Percentiles rank a stretch among this genome's conserved stretches.
Conservation (phyloP, 2,329 filamentous ascomycete genomes). For the Curvularia eragrostidis region DNA sequence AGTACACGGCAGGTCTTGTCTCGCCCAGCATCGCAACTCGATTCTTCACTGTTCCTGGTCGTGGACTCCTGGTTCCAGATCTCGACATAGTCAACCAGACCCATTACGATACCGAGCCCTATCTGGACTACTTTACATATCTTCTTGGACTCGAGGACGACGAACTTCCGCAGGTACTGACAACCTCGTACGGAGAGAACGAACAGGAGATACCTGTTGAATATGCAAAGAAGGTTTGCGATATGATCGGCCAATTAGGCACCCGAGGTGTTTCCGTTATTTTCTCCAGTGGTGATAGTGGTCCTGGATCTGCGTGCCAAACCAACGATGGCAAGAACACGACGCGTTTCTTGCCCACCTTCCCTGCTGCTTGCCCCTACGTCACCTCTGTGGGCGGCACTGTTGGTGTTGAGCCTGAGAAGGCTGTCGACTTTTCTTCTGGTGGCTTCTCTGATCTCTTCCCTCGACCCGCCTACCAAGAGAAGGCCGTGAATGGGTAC, state of each 20-base stretch:
- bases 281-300: conserved; percentile 51
- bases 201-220: conserved; percentile 49
- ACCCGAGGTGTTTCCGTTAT: conserved; percentile 51
- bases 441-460: conserved; percentile 57
- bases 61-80: conserved; percentile 56
- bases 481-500: conserved; percentile 49
- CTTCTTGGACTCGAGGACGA: conserved; percentile 41
- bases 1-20: conserved; percentile 57
- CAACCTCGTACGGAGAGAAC: conserved; percentile 51
- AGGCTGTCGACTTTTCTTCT: conserved; percentile 50
- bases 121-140: conserved; percentile 51
- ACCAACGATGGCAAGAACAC: conserved; percentile 56
- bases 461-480: conserved; percentile 53
- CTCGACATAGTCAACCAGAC: conserved; percentile 53
- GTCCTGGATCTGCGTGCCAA: conserved; percentile 52
- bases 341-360: conserved; percentile 54
- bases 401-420: conserved; percentile 49
- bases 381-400: conserved; percentile 57
- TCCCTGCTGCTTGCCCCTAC: conserved; percentile 57
- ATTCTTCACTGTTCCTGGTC: conserved; percentile 58
- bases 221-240: conserved; percentile 50
- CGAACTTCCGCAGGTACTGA: conserved; percentile 48
- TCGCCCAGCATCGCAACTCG: conserved; percentile 52
- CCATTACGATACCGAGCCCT: conserved; percentile 58
- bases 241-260: conserved; percentile 51